Conservation (phyloP, 164 flowering plant species). For the Stephania japonica region DNA sequence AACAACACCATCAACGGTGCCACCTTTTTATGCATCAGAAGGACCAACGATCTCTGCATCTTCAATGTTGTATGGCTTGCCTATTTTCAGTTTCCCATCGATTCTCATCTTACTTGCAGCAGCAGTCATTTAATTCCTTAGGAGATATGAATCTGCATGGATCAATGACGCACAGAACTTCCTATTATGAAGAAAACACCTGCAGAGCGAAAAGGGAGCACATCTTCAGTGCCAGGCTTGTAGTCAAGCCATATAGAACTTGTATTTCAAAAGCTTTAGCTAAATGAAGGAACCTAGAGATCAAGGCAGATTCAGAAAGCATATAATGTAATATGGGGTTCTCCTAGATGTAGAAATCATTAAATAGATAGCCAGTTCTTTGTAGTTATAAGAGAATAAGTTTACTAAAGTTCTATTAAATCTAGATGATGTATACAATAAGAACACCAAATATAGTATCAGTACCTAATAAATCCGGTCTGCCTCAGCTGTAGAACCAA, state of each 20-base stretch:
- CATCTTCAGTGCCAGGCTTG: not conserved
- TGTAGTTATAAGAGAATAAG: constrained; percentile 15
- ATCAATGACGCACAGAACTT: constrained; percentile 1
- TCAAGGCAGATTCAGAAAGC: not conserved
- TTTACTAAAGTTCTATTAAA: constrained; percentile 1
- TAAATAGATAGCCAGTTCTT: constrained; percentile 18
- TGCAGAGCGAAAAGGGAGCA: not conserved
- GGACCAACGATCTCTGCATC: constrained; percentile 20
- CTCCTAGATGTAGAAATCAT: constrained; percentile 6
- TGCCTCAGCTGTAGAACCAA: not conserved
- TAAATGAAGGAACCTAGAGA: constrained; percentile 1
- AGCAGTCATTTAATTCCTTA: constrained; percentile 6
- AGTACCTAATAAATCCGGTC: not conserved
- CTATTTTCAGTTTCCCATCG: constrained; percentile 9
- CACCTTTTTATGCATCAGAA: constrained; percentile 38
- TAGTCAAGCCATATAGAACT: not conserved
- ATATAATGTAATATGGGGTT: not conserved
- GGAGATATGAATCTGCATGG: constrained; percentile 14
- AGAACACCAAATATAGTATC: not conserved
- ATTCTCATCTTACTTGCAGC: constrained; percentile 11
- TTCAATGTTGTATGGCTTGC: constrained; percentile 1
- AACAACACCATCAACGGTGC: constrained; percentile 38
- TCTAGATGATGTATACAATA: not conserved
- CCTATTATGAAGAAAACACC: not conserved
- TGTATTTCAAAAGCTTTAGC: not conserved